A percentile compares a stretch with the other conserved stretches of the same genome.
These are phyloP conservation scores for Blastocystis sp. DNA, from an alignment of 352 stramenopile genomes.

Conservation along the genomic window DNA sequence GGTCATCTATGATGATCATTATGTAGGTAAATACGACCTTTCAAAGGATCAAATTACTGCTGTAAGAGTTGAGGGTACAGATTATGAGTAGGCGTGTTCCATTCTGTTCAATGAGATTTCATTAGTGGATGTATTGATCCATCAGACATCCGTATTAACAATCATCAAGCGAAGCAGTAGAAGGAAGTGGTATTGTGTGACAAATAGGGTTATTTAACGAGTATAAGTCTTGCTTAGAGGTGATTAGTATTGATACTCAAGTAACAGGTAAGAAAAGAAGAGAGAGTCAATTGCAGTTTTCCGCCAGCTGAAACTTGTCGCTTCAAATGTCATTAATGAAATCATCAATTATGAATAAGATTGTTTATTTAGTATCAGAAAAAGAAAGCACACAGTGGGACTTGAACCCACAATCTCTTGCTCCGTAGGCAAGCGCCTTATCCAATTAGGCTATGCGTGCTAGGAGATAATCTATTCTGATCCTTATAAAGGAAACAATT, in stretches of 20 bases:
- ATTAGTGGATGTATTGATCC: conserved; percentile 38
- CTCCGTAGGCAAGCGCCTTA: conserved; percentile 54
- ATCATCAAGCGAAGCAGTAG: conserved; percentile 42
- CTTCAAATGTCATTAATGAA: conserved; percentile 18
- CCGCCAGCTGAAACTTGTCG: conserved; percentile 13
- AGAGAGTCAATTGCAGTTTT: not conserved
- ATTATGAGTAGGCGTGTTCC: not conserved
- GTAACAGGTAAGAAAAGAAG: not conserved
- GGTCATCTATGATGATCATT: conserved; percentile 44
- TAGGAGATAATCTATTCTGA: not conserved
- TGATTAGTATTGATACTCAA: conserved; percentile 42
- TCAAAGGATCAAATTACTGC: not conserved
- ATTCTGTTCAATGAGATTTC: not conserved
- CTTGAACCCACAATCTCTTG: conserved; percentile 58
- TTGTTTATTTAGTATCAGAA: conserved; percentile 59
- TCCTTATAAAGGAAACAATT: not conserved
- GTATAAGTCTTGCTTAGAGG: conserved; percentile 43
- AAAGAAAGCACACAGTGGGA: conserved; percentile 16
- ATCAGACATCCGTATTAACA: conserved; percentile 24
- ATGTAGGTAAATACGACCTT: not conserved
- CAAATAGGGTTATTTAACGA: conserved; percentile 6
- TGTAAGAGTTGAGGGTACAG: not conserved
- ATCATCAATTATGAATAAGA: conserved; percentile 51
- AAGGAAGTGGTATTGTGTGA: not conserved
- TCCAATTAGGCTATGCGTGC: conserved; percentile 57